Conservation (phyloP, 768 basidiomycete genomes). For the Boletales sp. region DNA sequence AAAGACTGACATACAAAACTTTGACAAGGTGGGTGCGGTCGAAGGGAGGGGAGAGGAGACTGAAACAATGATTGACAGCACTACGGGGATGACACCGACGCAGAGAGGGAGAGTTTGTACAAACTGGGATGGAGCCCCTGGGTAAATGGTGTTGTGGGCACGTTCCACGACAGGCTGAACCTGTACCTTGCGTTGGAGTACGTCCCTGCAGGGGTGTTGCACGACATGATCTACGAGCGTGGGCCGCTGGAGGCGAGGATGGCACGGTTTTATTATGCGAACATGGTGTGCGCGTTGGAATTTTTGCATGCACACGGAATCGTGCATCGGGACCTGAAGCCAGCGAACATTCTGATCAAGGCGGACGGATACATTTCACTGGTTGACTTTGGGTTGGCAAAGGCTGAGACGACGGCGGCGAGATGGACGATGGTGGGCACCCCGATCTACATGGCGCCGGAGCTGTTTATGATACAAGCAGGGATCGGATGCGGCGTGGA, state of each 20-base stretch:
- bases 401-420: conserved; percentile 14
- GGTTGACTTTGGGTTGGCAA: conserved; percentile 48
- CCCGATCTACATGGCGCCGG: conserved; percentile 48
- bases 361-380: conserved; percentile 53
- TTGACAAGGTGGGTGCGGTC: conserved; percentile 27
- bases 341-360: conserved; percentile 54
- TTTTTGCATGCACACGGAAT: conserved; percentile 45
- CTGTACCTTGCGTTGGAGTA: conserved; percentile 52
- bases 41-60: not conserved
- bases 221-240: conserved; percentile 31
- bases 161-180: conserved; percentile 44
- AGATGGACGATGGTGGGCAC: conserved; percentile 43
- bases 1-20: conserved; percentile 33
- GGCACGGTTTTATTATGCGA: conserved; percentile 52
- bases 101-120: conserved; percentile 41
- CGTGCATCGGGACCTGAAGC: conserved; percentile 56
- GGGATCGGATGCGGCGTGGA: conserved; percentile 37
- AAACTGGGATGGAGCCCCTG: conserved; percentile 53
- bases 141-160: conserved; percentile 42
- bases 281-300: conserved; percentile 47
- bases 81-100: conserved; percentile 30
- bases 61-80: conserved; percentile 11
- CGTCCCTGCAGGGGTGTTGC: conserved; percentile 43
- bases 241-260: conserved; percentile 31
- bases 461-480: conserved; percentile 29